Evolutionary conservation across 1,139 yeast genomes (phyloP), one percentile per base, ranked within the genome.

Genomic region (Kodamaea ohmeri): DNA sequence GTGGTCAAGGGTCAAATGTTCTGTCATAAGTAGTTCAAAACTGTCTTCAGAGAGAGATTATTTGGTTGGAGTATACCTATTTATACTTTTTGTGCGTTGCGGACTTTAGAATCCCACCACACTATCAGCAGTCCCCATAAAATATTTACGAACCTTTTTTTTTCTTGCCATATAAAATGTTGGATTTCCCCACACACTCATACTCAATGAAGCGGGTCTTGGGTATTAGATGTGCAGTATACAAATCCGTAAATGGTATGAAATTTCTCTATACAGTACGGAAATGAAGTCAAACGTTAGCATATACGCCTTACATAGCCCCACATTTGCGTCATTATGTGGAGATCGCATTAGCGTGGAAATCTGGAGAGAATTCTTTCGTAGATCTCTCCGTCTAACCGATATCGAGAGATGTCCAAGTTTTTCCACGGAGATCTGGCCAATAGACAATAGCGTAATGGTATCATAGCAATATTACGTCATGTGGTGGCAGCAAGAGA

Each of bases 1-100:
- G 55, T 69, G 75, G 52, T 69, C 75, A 49, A 69, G 61, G 16
- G 66, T 54, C 42, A 68, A 56, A 46, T 65, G 68, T 12, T 41
- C 44, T 24, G 41, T 16, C 41, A 40, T 40, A 2, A 7, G 16
- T 27, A 15, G 30, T 27, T 27, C 20, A 27, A 16, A 27, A 15
- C 4, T 27, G 20, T 27, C 5, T 6, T 4, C 12, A 15, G 30
- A 21, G 29, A 9, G 27, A 21, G 25, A n/a, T 30, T 30, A 6
- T 11, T 11, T 12, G 20, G 32, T 8, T 15, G 22, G 17, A n/a
- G 4, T 21, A 14, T 18, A 11, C 7, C 24, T 35, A 22, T 35
- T 28, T 35, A 35, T 28, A 28, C 11, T 20, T 31, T 31, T 27
- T 27, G 17, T 11, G 18, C 15, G 8, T 13, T 12, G 15, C 34